A percentile compares a stretch with the other conserved stretches of the same genome.
Evolutionary conservation across 2,329 filamentous ascomycete species (phyloP).

Genomic region (Aspergillus sojae): DNA sequence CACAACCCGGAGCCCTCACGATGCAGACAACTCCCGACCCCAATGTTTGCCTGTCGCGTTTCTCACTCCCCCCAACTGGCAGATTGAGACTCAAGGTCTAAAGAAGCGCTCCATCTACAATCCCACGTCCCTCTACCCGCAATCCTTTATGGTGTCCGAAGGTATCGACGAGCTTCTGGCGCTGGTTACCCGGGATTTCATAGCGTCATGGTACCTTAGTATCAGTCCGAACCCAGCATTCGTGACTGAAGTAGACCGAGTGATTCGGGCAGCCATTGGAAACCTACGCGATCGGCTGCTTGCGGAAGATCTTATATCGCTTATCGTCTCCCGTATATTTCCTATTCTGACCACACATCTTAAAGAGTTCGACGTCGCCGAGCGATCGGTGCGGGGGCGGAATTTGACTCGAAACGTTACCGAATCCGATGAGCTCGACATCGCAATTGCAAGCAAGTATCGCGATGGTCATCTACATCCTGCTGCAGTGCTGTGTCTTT

Average conservation of each 20-base stretch:
- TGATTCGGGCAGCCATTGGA: conserved; percentile 71
- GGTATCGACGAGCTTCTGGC: conserved; percentile 78
- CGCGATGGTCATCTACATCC: conserved; percentile 84
- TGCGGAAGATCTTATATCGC: conserved; percentile 79
- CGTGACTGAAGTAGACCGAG: conserved; percentile 80
- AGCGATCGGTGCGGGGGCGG: conserved; percentile 80
- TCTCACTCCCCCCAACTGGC: conserved; percentile 66
- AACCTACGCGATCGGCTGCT: conserved; percentile 72
- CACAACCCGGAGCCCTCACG: conserved; percentile 49
- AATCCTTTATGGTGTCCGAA: conserved; percentile 75
- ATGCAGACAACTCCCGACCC: conserved; percentile 46
- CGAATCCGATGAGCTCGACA: conserved; percentile 92
- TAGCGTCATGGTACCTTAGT: conserved; percentile 82
- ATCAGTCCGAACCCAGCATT: conserved; percentile 84
- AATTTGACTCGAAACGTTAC: conserved; percentile 88
- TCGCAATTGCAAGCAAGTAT: conserved; percentile 95
- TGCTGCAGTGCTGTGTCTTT: conserved; percentile 79
- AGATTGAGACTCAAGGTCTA: conserved; percentile 67
- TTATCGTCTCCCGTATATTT: conserved; percentile 78
- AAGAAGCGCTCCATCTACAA: conserved; percentile 68
- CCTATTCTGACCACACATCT: conserved; percentile 88
- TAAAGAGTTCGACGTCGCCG: conserved; percentile 86
- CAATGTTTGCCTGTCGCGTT: conserved; percentile 58
- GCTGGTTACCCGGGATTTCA: conserved; percentile 78
- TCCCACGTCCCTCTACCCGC: conserved; percentile 70